Conservation (phyloP, 2,329 filamentous ascomycete genomes). For the Curvularia sp. region DNA sequence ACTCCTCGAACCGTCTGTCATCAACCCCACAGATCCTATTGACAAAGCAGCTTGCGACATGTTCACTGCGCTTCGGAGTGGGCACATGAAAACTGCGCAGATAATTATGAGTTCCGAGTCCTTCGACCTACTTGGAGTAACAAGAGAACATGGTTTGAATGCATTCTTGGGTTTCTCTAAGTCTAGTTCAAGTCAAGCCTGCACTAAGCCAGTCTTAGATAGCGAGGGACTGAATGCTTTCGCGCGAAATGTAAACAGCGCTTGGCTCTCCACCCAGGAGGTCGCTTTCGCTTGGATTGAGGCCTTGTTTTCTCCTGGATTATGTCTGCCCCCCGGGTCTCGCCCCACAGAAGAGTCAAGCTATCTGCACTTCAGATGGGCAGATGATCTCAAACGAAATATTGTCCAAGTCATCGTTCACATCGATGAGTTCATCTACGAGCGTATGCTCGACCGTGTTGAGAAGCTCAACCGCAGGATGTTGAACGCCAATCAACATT, state of each 20-base stretch:
- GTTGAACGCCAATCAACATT: constrained; percentile 29
- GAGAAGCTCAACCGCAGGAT: constrained; percentile 36
- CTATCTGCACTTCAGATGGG: constrained; percentile 63
- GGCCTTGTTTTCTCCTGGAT: constrained; percentile 56
- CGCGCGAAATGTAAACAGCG: constrained; percentile 54
- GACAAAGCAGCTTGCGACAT: constrained; percentile 54
- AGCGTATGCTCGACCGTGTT: constrained; percentile 48
- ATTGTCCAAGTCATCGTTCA: constrained; percentile 61
- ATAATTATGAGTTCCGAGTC: constrained; percentile 58
- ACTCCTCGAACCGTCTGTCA: constrained; percentile 11
- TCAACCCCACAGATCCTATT: constrained; percentile 23
- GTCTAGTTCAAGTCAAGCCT: constrained; percentile 51
- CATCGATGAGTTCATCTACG: constrained; percentile 62
- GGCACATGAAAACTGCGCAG: constrained; percentile 53
- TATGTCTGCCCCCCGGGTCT: constrained; percentile 21
- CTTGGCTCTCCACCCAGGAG: constrained; percentile 59
- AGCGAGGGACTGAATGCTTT: constrained; percentile 53
- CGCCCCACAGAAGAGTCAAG: constrained; percentile 48
- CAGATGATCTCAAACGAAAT: constrained; percentile 61
- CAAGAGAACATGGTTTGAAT: constrained; percentile 59
- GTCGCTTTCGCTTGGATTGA: constrained; percentile 63
- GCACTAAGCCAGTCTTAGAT: constrained; percentile 49
- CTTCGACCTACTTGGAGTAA: constrained; percentile 57
- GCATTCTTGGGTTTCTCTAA: constrained; percentile 65
- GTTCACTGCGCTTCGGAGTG: constrained; percentile 47